Evolutionary conservation across 306 rosid species (phyloP).

Genomic region (Prunus fruticosa): DNA sequence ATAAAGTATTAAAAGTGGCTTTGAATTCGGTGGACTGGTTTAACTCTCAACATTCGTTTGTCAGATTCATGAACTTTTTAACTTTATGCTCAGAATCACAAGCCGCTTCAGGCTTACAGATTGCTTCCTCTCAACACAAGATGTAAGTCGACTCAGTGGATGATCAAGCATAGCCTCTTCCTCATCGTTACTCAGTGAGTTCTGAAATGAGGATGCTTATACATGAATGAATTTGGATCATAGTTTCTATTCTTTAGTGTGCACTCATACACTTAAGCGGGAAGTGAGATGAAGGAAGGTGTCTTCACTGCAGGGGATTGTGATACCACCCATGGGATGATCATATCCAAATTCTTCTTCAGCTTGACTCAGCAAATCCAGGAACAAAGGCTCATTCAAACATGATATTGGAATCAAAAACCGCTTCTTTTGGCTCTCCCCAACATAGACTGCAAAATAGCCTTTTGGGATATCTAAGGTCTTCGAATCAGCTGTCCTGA

Average conservation of each 20-base stretch:
- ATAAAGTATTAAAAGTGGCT: too few species aligned
- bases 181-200: background rate
- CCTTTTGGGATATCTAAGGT: conserved; percentile 1
- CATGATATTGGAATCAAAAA: background rate
- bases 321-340: too few species aligned
- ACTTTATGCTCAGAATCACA: background rate
- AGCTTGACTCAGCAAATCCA: too few species aligned
- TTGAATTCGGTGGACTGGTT: too few species aligned
- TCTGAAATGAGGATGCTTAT: background rate
- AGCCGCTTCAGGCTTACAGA: too few species aligned
- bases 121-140: background rate
- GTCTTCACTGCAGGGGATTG: conserved; percentile 27
- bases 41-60: too few species aligned
- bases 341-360: too few species aligned
- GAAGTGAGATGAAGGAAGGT: conserved; percentile 24
- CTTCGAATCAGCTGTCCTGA: background rate
- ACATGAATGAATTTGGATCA: too few species aligned
- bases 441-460: conserved; percentile 29
- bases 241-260: background rate
- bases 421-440: conserved; percentile 25
- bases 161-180: background rate
- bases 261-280: background rate
- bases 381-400: too few species aligned
- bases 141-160: background rate
- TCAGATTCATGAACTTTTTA: background rate